Evolutionary conservation across 78 protist species (phyloP), one percentile per base, ranked within the genome.

Genomic region (Thecamonas trahens): DNA sequence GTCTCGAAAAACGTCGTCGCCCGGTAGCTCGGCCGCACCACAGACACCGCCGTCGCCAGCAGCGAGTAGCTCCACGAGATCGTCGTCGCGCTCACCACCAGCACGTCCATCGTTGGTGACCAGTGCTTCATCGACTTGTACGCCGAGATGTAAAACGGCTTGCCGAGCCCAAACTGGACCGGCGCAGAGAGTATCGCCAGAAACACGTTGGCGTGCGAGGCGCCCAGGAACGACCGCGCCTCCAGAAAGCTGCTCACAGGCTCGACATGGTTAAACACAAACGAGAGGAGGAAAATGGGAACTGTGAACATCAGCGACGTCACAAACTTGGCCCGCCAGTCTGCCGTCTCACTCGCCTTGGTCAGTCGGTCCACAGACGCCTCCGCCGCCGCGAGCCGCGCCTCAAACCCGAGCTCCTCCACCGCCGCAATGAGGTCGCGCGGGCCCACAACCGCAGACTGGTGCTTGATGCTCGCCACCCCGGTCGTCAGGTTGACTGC

Each of bases 101-200:
- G 68, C 47, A 77, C 72, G 64, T 85, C 86, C 94, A 89, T 89
- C 44, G 53, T 79, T 26, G 84, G 50, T 7, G 65, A 24, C 31
- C 76, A 57, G 58, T 67, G 50, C 1, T 52, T 3, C 26, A 86
- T 35, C 32, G 89, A 61, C 42, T 17, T 45, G 40, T 9, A 59
- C 4, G 84, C 84, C 14, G 44, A 39, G 1, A 59, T 37, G 69
- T 82, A 83, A 57, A 89, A 68, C 24, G 45, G 86, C 35, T 17
- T 13, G 65, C 87, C 88, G 40, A 53, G 42, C 47, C 28, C 34
- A 37, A 86, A 69, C 76, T 85, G 84, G 39, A 78, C 50, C 26
- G 84, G 84, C 26, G 77, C 69, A 28, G 84, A 34, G 24, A 78
- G 40, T 2, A 62, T 15, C 59, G 40, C 66, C 24, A 74, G 34